Evolutionary conservation across 371 early-diverging fungal species (phyloP), one percentile per base, ranked within the genome.

Genomic region (Enterospora canceri): DNA sequence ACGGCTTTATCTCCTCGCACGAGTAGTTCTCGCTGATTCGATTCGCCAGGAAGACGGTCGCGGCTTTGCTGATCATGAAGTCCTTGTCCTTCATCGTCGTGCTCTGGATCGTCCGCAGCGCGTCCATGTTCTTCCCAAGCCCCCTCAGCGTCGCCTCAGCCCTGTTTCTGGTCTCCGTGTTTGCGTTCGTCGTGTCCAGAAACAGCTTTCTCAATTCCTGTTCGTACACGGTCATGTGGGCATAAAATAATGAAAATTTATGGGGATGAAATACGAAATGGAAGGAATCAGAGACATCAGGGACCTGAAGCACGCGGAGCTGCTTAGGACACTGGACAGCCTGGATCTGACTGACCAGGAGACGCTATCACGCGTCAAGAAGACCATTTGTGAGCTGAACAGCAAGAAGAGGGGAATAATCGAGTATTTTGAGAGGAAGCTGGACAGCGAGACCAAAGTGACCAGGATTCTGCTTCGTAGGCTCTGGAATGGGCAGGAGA

Each of bases 1-100:
- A 24, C 28, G 33, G 19, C 28, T 60, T 33, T 28, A 69, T 55
- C 32, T 48, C 57, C 12, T 40, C 5, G 32, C 19, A 21, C 8
- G 21, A 53, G 58, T 70, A 75, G 8, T 67, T 51, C 5, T 48
- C 48, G n/a, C 57, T 58, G 18, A 78, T 40, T 40, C 67, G 31
- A 65, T 75, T 78, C 58, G 63, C 69, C 53, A 73, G 72, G 66
- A 53, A 78, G 30, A 76, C 28, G 2, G 68, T 26, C 15, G 66
- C 19, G 0, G 69, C 53, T 53, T 69, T 61, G 50, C 59, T 62
- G 0, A 78, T 32, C 18, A 57, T 55, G 0, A 35, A 24, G 46
- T 78, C 62, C 1, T 46, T 19, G 58, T 75, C 73, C 19, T 61
- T 67, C 76, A 78, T 78, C 12, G 62, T 57, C 19, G 56, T 58